phyloP scores from a whole-genome alignment of 2,329 filamentous ascomycete species.

The Leptographium procerum region DNA sequence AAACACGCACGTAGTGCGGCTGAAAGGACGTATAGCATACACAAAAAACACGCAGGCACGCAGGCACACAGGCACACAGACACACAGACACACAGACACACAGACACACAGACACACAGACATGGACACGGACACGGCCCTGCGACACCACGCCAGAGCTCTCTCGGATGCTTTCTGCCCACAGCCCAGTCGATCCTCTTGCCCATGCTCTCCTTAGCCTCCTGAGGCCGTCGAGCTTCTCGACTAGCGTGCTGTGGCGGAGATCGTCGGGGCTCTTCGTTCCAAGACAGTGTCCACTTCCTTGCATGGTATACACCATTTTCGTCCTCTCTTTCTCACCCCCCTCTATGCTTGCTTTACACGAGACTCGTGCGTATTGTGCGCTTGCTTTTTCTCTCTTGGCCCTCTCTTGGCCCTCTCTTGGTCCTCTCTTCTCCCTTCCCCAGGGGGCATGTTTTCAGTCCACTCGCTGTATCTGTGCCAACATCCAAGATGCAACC shows the following conservation, averaged over 20 bases:
- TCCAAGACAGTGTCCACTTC: not conserved
- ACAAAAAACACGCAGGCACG: no score
- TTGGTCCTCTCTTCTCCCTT: no score
- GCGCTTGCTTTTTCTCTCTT: no score
- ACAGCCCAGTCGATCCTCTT: not conserved
- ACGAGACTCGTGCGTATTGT: no score
- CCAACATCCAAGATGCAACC: no score
- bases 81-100: no score
- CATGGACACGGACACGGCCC: not conserved
- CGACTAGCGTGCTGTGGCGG: not conserved
- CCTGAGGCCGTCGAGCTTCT: not conserved
- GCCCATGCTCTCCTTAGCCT: not conserved
- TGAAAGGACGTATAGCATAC: no score
- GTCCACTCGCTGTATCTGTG: no score
- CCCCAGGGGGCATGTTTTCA: no score
- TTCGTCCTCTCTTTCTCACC: not conserved
- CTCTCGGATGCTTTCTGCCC: not conserved
- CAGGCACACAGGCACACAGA: no score
- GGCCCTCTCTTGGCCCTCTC: no score
- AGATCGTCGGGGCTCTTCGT: not conserved
- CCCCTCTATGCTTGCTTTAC: no score
- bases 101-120: not conserved
- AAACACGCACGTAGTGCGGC: not conserved
- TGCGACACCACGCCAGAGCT: not conserved
- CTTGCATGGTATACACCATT: not conserved